Conservation (phyloP, 495 filamentous ascomycete genomes). For the Penicillium tannophilum region DNA sequence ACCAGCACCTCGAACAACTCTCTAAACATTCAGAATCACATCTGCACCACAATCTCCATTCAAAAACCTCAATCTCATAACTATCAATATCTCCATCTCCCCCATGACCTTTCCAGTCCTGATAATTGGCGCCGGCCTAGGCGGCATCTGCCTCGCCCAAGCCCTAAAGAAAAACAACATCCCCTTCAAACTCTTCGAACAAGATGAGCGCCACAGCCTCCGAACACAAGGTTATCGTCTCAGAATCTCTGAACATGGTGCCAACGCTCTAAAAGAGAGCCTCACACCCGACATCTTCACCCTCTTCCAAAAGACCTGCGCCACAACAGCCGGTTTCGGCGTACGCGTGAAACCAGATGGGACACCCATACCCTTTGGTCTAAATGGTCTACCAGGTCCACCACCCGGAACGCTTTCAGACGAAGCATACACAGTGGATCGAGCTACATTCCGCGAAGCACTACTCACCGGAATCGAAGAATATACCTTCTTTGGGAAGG, state of each 20-base stretch:
- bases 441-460: constrained; percentile 30
- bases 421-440: constrained; percentile 29
- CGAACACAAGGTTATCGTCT: constrained; percentile 50
- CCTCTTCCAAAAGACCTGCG: constrained; percentile 55
- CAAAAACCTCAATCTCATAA: background rate
- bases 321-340: constrained; percentile 39
- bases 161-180: constrained; percentile 53
- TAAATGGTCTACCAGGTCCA: constrained; percentile 16
- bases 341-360: constrained; percentile 18
- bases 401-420: background rate
- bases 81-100: too few species aligned
- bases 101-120: constrained; percentile 29
- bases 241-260: constrained; percentile 51
- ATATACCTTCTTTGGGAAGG: constrained; percentile 45
- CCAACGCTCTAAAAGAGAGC: constrained; percentile 53
- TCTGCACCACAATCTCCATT: background rate
- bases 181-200: constrained; percentile 55
- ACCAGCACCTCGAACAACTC: background rate
- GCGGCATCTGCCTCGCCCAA: constrained; percentile 57
- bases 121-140: constrained; percentile 55
- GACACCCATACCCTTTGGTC: constrained; percentile 1
- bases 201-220: constrained; percentile 35
- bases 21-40: background rate
- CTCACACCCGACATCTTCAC: constrained; percentile 46
- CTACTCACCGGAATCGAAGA: constrained; percentile 35